Evolutionary conservation across 2,329 filamentous ascomycete species (phyloP), one percentile per base, ranked within the genome.

Genomic region (Verticillium dahliae): DNA sequence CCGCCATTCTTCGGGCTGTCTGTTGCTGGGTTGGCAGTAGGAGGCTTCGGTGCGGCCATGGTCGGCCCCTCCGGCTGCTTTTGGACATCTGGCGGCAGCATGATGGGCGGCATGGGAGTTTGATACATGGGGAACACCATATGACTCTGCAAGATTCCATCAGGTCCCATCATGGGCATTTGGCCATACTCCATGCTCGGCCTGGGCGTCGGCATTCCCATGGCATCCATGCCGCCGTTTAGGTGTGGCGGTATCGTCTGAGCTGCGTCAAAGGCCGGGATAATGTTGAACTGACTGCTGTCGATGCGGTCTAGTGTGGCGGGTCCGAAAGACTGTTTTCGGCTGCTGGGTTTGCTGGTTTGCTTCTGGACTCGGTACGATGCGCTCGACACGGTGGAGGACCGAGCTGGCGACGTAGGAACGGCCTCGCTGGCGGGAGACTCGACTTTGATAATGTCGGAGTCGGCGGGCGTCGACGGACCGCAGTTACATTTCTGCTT

Each of bases 401-500:
- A 10, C n/a, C 45, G 45, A 50, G n/a, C 66, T 58, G 76, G 73
- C 6, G 77, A 77, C 38, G 62, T 62, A 22, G 68, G 68, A 38
- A 71, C 73, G 34, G 69, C 63, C 15, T 75, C 74, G 35, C 72
- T 69, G 18, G 68, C 67, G 18, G 68, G 63, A 31, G 68, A 65
- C 50, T 70, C 67, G 22, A 65, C 45, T 27, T 70, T 69, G 38
- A 68, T 55, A 15, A 62, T 56, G 22, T 56, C 58, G 39, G 55
- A 60, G n/a, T 61, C 52, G 14, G 62, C 54, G 11, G 58, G 63
- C 37, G 57, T 64, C 62, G 55, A 65, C 60, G 72, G 69, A 6
- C 80, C 78, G 67, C 85, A 88, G 45, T 74, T 74, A 61, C 85
- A 88, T 60, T 80, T 80, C 62, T 85, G 80, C 65, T 82, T 82